phyloP scores from a whole-genome alignment of 1,284 basidiomycete species.

The Microbotryum saponariae region DNA sequence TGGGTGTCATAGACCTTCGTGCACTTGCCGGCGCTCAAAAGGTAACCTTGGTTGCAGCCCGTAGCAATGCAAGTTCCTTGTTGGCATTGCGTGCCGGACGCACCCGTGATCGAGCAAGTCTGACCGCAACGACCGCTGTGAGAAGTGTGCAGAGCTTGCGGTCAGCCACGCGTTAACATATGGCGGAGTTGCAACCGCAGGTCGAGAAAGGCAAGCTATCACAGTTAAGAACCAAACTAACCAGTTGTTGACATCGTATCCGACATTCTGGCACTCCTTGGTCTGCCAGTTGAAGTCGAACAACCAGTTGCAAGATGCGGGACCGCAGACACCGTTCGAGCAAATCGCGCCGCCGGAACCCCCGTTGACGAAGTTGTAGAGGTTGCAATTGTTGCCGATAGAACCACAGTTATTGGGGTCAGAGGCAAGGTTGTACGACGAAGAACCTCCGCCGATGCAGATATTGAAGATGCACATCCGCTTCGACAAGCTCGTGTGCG shows the following conservation, averaged over 20 bases:
- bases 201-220: background rate
- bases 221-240: background rate
- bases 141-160: background rate
- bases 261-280: conserved; percentile 14
- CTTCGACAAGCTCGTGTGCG: too few species aligned
- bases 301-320: conserved; percentile 9
- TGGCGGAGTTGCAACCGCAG: background rate
- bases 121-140: conserved; percentile 16
- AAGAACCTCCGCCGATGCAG: conserved; percentile 6
- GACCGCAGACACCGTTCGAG: conserved; percentile 10
- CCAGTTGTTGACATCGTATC: conserved; percentile 17
- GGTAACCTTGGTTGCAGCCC: conserved; percentile 13
- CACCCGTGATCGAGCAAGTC: conserved; percentile 12
- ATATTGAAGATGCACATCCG: conserved; percentile 9
- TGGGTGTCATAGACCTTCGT: background rate
- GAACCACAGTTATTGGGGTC: conserved; percentile 20
- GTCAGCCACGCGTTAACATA: background rate
- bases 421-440: background rate
- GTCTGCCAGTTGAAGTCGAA: conserved; percentile 24
- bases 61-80: conserved; percentile 14
- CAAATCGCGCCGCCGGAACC: conserved; percentile 10
- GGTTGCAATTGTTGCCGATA: conserved; percentile 1
- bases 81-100: conserved; percentile 7
- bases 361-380: conserved; percentile 3
- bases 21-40: conserved; percentile 14